Evolutionary conservation across 352 stramenopile genomes (phyloP), one percentile per base, ranked within the genome.

Genomic region (Globisporangium spiculum): DNA sequence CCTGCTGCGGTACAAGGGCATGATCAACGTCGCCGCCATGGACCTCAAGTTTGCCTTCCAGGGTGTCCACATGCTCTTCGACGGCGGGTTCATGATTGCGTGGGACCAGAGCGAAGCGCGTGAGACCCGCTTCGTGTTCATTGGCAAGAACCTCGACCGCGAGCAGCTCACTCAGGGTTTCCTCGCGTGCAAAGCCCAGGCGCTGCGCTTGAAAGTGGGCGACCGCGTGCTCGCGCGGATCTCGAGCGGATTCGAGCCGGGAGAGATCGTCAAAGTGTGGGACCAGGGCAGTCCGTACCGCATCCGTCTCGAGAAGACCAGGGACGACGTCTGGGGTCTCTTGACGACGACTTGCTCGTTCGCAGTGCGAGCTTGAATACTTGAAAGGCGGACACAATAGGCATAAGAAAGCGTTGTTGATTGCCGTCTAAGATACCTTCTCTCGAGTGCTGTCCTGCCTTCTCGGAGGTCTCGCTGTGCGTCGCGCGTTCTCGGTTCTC

Each of bases 61-160:
- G 72, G 95, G 95, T 52, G 96, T 99, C 8, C 95, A 99, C 80
- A 96, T 97, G 81, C 97, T 98, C 54, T 97, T 98, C 72, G 97
- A n/a, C 77, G 94, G 95, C 60, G 86, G 91, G 48, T 92, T 94
- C 36, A 77, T 87, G 46, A 89, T 87, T 18, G 81, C 82, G 41
- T 99, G 95, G 95, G 78, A 70, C 2, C 72, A 80, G n/a, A 81
- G 72, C 16, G 94, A 98, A 71, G 73, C 59, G 7, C 78, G 90
- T 32, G 69, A 94, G 59, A 97, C 93, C 64, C 96, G 97, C 46
- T 97, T 98, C 75, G 96, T 98, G 44, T 98, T 98, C 73, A 98
- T 99, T 79, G 96, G 96, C 50, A 91, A 93, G 67, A 83, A 91
- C 59, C 84, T 96, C 48, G 86, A 95, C 69, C 81, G 80, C 26